These are phyloP conservation scores for Tylopilus subfusipes DNA, from an alignment of 768 basidiomycete genomes.

Conservation along the genomic window DNA sequence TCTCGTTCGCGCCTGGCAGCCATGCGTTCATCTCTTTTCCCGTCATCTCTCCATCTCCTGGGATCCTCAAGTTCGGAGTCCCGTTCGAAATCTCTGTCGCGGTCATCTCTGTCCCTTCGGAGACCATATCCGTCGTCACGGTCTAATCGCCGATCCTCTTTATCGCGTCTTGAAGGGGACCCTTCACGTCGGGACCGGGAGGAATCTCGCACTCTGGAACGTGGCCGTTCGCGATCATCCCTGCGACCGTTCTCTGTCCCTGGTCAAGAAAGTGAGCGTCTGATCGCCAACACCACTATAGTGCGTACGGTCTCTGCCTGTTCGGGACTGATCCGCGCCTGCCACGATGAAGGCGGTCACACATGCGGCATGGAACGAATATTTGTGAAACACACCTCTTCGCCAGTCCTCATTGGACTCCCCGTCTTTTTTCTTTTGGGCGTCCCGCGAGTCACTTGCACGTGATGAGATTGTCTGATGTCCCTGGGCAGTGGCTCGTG, in stretches of 20 bases:
- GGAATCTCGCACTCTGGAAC: slow-evolving; percentile 61
- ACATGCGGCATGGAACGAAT: neutral
- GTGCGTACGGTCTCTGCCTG: slow-evolving; percentile 56
- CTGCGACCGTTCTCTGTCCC: slow-evolving; percentile 53
- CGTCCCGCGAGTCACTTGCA: slow-evolving; percentile 56
- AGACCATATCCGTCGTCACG: slow-evolving; percentile 27
- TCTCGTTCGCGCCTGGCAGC: slow-evolving; percentile 58
- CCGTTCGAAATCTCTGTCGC: slow-evolving; percentile 41
- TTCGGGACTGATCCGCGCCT: slow-evolving; percentile 50
- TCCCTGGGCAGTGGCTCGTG: slow-evolving; percentile 38
- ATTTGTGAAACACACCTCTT: slow-evolving; percentile 51
- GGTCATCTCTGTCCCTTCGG: slow-evolving; percentile 36
- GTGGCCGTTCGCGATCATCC: slow-evolving; percentile 62
- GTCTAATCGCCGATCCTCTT: slow-evolving; percentile 36
- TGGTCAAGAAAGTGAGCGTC: slow-evolving; percentile 24
- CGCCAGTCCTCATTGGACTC: slow-evolving; percentile 84
- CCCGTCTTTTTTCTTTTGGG: slow-evolving; percentile 62
- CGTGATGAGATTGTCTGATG: slow-evolving; percentile 41
- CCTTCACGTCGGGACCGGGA: slow-evolving; percentile 59
- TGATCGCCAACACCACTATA: neutral
- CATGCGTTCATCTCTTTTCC: slow-evolving; percentile 73
- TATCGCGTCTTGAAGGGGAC: slow-evolving; percentile 51
- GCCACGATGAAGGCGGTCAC: neutral
- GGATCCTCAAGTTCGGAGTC: slow-evolving; percentile 62
- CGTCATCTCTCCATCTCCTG: slow-evolving; percentile 79